Evolutionary conservation across 1,284 basidiomycete genomes (phyloP), one percentile per base, ranked within the genome.

Genomic region (Gomphus bonarii): DNA sequence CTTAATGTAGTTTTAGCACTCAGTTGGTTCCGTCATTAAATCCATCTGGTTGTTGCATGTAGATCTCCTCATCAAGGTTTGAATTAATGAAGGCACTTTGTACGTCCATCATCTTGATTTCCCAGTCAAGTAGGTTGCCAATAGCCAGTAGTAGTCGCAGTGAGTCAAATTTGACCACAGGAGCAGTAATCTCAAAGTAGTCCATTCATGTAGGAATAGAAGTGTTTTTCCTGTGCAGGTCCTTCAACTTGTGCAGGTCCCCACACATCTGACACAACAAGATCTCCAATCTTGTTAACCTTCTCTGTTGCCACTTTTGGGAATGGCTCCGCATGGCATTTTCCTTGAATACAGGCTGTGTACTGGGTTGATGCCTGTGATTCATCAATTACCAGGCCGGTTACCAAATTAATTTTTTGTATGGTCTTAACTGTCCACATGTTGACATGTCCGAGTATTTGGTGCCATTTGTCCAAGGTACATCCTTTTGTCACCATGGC

Each of bases 31-130:
- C 3, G 30, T 63, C 48, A 16, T 40, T 40, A 16, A 40, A 12
- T 3, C 38, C 14, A 1, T 40, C 14, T 12, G 38, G 38, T 14
- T 50, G 43, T 58, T 54, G 18, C 72, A 75, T 75, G 48, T 71
- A 75, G 9, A 76, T 66, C 10, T 70, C 65, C 43, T 76, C 71
- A 5, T 72, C 63, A 0, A 76, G 65, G 0, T 61, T 58, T 0
- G 64, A 65, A 58, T 75, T 70, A 1, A 75, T 65, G 58, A 69
- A 76, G 0, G 68, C 69, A 0, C 65, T 66, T 10, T 67, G 67
- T 0, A 78, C 62, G 52, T 76, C 72, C 11, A 72, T 59, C 33
- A 63, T 63, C 9, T 66, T 60, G 0, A 66, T 48, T 40, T 67
- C 60, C 54, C 63, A 66, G 48, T 67, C 64, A 9, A 63, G 35